Conservation (phyloP, 2,329 filamentous ascomycete species). For the Drechslerella stenobrocha region DNA sequence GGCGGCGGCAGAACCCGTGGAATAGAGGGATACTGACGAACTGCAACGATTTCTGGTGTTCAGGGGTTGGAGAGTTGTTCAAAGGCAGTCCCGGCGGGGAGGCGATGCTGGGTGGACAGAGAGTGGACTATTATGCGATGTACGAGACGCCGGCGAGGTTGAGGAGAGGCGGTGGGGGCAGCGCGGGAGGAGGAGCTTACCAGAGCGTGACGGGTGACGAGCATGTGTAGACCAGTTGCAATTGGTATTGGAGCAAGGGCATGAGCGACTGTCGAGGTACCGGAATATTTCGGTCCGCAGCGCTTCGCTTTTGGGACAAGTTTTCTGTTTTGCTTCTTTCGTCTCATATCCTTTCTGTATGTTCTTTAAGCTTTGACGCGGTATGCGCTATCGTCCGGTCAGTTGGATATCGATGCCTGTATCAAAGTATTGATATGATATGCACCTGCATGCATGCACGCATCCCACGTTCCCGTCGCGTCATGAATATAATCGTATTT, state of each 20-base stretch:
- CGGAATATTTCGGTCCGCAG: not conserved
- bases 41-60: constrained; percentile 95
- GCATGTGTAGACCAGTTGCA: constrained; percentile 52
- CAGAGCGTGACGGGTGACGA: constrained; percentile 58
- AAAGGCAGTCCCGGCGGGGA: constrained; percentile 66
- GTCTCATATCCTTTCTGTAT: no score
- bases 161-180: constrained; percentile 55
- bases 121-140: constrained; percentile 83
- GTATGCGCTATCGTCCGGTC: no score
- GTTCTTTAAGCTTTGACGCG: no score
- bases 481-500: no score
- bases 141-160: constrained; percentile 74
- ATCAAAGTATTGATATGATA: no score
- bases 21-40: constrained; percentile 81
- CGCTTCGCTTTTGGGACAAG: no score
- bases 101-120: constrained; percentile 74
- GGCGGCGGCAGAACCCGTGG: constrained; percentile 71
- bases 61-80: constrained; percentile 77
- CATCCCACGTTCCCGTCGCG: no score
- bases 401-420: no score
- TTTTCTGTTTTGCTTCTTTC: no score
- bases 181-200: constrained; percentile 57
- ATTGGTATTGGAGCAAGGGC: not conserved
- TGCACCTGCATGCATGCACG: no score
- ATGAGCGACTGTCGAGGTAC: not conserved